phyloP scores from a whole-genome alignment of 805 yeast genomes.

The Candida suzukii region DNA sequence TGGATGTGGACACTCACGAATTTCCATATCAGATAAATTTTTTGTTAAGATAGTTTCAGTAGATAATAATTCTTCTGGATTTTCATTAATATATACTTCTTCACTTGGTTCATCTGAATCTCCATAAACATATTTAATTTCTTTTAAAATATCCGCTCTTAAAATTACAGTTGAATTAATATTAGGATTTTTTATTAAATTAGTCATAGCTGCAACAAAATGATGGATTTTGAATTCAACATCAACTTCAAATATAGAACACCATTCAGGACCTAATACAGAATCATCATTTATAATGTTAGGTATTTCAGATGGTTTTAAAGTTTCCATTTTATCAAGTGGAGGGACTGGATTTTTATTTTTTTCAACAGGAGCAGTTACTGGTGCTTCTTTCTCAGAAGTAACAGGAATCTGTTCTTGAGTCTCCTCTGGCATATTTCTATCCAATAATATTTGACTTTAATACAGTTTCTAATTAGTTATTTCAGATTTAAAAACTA shows the following conservation, averaged over 20 bases:
- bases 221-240: constrained; percentile 48
- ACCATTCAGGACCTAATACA: constrained; percentile 55
- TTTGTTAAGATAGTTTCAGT: constrained; percentile 13
- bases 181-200: constrained; percentile 76
- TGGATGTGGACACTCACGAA: constrained; percentile 28
- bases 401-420: too few species aligned
- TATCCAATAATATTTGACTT: too few species aligned
- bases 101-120: constrained; percentile 22
- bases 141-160: constrained; percentile 74
- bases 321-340: constrained; percentile 3
- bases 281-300: constrained; percentile 35
- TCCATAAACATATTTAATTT: constrained; percentile 32
- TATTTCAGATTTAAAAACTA: too few species aligned
- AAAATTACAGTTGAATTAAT: constrained; percentile 87
- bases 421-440: too few species aligned
- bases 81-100: constrained; percentile 18
- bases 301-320: constrained; percentile 24
- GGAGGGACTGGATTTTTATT: too few species aligned
- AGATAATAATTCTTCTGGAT: constrained; percentile 25
- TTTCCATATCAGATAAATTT: constrained; percentile 34
- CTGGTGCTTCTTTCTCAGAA: too few species aligned
- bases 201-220: constrained; percentile 70
- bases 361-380: too few species aligned
- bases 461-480: too few species aligned
- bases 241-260: constrained; percentile 41